phyloP scores from a whole-genome alignment of 148 eudicot genomes.

The Amaranthus cruentus region DNA sequence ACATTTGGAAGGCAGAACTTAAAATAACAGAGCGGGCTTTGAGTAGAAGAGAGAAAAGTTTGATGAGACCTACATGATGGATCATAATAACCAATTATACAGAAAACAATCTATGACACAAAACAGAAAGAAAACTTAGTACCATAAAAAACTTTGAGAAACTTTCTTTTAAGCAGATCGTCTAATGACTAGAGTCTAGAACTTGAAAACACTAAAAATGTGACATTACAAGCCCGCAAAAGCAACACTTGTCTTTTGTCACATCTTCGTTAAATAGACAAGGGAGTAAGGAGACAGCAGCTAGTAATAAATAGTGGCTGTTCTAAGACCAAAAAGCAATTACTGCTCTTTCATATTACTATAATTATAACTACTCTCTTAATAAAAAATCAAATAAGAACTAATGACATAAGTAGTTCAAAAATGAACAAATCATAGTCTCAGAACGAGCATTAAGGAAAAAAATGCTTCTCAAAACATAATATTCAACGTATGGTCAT shows the following conservation, averaged over 20 bases:
- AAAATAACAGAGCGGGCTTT: background rate
- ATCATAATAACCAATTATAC: background rate
- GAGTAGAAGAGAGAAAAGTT: background rate
- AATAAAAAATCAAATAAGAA: background rate
- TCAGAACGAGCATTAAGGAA: background rate
- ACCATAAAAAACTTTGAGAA: background rate
- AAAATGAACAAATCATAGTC: background rate
- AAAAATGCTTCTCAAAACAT: background rate
- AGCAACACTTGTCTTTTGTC: background rate
- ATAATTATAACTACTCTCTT: no score
- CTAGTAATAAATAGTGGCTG: background rate
- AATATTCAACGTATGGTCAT: background rate
- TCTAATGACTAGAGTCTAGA: background rate
- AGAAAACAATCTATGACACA: background rate
- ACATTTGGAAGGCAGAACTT: background rate
- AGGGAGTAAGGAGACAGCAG: background rate
- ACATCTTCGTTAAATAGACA: background rate
- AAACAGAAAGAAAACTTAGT: background rate
- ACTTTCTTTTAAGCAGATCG: conserved; percentile 6
- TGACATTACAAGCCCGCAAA: background rate
- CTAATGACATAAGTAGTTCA: background rate
- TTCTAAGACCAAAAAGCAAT: background rate
- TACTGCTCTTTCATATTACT: background rate
- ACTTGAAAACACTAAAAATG: background rate
- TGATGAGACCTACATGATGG: conserved; percentile 5